Evolutionary conservation across 1,284 basidiomycete genomes (phyloP), one percentile per base, ranked within the genome.

Genomic region (Omphalotus olearius): DNA sequence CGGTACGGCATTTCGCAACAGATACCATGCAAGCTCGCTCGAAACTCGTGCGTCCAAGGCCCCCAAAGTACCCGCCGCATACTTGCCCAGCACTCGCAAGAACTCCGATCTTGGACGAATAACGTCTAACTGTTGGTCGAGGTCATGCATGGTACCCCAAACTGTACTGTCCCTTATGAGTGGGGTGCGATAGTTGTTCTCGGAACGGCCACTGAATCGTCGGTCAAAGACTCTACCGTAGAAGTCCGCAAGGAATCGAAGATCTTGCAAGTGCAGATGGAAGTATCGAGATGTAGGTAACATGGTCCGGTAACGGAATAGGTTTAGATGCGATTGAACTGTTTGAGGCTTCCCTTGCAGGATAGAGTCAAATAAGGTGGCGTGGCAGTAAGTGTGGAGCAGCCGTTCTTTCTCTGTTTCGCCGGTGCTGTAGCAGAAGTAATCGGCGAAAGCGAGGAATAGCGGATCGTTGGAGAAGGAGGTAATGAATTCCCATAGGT

Each of bases 281-380:
- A 86, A 88, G 60, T 79, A 83, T 6, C 71, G 73, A 4, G 77
- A 78, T 30, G 70, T 57, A 0, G 80, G 74, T 1, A 73, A 69
- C 73, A 85, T 80, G 40, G 68, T 72, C 43, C 88, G 83, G 57
- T 82, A 81, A 43, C 73, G 75, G 62, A 82, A 89, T 14, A 95
- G 67, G 0, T 80, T 80, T 1, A 93, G 70, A 65, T 95, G 90
- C 0, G 84, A 75, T 52, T 83, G 79, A 6, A 94, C 69, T 0
- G 90, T 83, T 54, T 83, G 80, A 2, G 85, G 82, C 63, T 97
- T 96, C 71, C 97, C 94, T 63, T 89, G 84, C 9, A 92, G 74
- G 47, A 98, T 84, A 64, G 90, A 89, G 65, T 98, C 94, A 50
- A 96, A 76, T 18, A 96, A 69, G 23, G 83, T 80, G 0, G 89